Evolutionary conservation across 2,329 filamentous ascomycete species (phyloP), one percentile per base, ranked within the genome.

Genomic region (Neobulgaria alba): DNA sequence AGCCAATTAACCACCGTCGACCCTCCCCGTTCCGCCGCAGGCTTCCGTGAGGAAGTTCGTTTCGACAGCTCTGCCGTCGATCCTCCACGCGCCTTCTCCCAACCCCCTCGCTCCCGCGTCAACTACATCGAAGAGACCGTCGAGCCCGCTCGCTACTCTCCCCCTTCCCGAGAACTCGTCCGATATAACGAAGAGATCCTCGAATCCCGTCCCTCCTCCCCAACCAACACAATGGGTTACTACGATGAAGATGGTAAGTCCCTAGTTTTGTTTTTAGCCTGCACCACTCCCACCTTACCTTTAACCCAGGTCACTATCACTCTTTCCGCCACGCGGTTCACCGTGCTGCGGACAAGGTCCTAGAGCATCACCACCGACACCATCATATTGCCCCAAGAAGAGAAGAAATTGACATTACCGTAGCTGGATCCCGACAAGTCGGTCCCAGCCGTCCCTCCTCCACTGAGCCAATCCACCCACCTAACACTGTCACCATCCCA

Each of bases 401-500:
- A 38, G 52, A 55, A 43, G 55, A 55, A 33, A 46, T 58, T 55
- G 54, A 57, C 47, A 50, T 57, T 48, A 52, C 43, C 35, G 48
- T 52, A 46, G 47, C 38, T 33, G 45, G 37, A n/a, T 38, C 34
- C 5, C 40, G 41, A 12, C 43, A 45, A 31, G 36, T 44, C 39
- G 41, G 41, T 29, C 42, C 34, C 23, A 26, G 23, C 12, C 23
- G 23, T 36, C 43, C 39, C 15, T 38, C 33, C 33, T 40, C 45
- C 38, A 42, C 51, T 26, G 51, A 53, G 38, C 48, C 53, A 23
- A 43, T 51, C 37, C 42, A 46, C 41, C 48, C 54, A 45, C 74
- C 82, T 63, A 89, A 92, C 76, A 94, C 87, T 58, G 89, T 96
- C 66, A 90, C 89, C 64, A 95, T 98, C 68, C 92, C 93, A 54